Percentiles rank a stretch among this genome's conserved stretches.
These are phyloP conservation scores for Botryotinia narcissicola DNA, from an alignment of 2,329 filamentous ascomycete genomes.

Conservation along the genomic window DNA sequence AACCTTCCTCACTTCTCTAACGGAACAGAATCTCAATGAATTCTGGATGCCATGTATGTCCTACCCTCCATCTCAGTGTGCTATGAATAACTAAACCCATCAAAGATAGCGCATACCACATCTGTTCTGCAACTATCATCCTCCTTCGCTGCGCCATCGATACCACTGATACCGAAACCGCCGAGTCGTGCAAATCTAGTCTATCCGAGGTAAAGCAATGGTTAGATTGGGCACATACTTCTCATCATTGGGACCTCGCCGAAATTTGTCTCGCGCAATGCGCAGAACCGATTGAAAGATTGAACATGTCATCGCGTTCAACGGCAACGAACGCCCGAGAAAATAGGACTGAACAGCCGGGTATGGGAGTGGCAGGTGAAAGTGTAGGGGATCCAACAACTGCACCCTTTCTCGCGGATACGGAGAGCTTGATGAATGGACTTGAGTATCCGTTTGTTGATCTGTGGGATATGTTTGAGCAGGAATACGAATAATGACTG, in stretches of 20 bases:
- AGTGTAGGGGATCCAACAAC: not conserved
- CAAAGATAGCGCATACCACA: conserved; percentile 36
- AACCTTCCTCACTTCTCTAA: conserved; percentile 22
- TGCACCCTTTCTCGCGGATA: not conserved
- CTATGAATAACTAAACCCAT: not conserved
- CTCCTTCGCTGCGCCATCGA: conserved; percentile 30
- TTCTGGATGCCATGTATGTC: conserved; percentile 12
- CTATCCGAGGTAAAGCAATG: conserved; percentile 22
- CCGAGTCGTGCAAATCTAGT: conserved; percentile 20
- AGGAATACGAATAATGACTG: not conserved
- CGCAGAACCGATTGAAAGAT: not conserved
- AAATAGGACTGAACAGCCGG: no score
- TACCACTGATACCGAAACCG: conserved; percentile 21
- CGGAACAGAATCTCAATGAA: not conserved
- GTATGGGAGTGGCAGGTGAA: not conserved
- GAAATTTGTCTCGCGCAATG: conserved; percentile 41
- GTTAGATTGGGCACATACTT: conserved; percentile 29
- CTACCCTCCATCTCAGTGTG: not conserved
- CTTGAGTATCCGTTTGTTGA: conserved; percentile 13
- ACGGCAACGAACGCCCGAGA: no score
- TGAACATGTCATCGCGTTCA: not conserved
- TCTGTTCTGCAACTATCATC: conserved; percentile 32
- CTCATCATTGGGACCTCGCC: conserved; percentile 31
- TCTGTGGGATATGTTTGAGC: conserved; percentile 5
- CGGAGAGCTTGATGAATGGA: not conserved